A percentile compares a stretch with the other conserved stretches of the same genome.
phyloP scores from a whole-genome alignment of 2,329 filamentous ascomycete genomes.

The Nothopassalora personata region DNA sequence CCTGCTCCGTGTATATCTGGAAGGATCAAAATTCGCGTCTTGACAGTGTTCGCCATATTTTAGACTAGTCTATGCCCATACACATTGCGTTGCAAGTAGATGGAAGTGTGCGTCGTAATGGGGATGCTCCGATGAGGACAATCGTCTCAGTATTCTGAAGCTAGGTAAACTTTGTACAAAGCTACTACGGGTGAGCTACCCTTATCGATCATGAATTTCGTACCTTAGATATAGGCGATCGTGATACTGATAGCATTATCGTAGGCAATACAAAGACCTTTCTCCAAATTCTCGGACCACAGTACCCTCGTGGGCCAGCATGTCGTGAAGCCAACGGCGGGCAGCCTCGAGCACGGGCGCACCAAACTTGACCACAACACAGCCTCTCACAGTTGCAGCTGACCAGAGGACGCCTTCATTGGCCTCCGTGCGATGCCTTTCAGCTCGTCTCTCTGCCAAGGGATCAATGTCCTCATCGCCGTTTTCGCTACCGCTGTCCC shows the following conservation, averaged over 20 bases:
- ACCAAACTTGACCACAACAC: conserved; percentile 87
- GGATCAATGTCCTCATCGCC: conserved; percentile 42
- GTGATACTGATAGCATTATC: neutral
- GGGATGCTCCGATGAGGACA: neutral
- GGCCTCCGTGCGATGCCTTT: conserved; percentile 52
- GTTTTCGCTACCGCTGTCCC: conserved; percentile 43
- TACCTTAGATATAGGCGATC: neutral
- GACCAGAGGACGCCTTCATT: conserved; percentile 68
- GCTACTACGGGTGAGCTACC: neutral
- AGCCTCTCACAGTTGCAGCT: conserved; percentile 71
- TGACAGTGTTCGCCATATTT: neutral
- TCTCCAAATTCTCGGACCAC: conserved; percentile 69
- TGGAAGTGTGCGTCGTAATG: neutral
- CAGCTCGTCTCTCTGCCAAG: conserved; percentile 27
- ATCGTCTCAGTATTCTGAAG: neutral
- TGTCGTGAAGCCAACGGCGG: conserved; percentile 69
- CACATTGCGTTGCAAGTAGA: neutral
- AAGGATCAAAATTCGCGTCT: conserved; percentile 40
- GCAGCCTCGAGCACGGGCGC: conserved; percentile 76
- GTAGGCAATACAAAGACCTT: conserved; percentile 65
- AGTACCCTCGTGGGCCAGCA: conserved; percentile 70
- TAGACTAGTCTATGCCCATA: neutral
- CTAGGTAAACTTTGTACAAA: no score
- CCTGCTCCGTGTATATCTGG: conserved; percentile 39
- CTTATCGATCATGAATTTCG: neutral